A percentile compares a stretch with the other conserved stretches of the same genome.
These are phyloP conservation scores for Mucor indicus DNA, from an alignment of 371 early-diverging fungal genomes.

Conservation along the genomic window DNA sequence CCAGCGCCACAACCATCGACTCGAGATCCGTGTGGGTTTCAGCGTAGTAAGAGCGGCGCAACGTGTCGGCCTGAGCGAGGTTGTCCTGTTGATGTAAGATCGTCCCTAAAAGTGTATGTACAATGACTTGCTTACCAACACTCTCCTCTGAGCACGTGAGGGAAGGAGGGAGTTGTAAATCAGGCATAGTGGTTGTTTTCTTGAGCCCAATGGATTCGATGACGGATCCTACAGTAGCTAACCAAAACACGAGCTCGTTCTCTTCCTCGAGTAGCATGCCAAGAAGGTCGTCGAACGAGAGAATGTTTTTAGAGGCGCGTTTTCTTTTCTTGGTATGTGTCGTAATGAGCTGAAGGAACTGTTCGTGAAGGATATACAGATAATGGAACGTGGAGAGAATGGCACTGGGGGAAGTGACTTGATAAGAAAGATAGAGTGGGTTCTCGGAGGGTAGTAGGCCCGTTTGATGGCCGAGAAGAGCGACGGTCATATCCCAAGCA, in stretches of 20 bases:
- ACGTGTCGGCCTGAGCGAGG: too few species aligned
- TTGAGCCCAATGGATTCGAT: conserved; percentile 36
- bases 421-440: neutral
- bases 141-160: too few species aligned
- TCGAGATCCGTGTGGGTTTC: conserved; percentile 22
- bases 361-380: conserved; percentile 22
- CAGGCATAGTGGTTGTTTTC: too few species aligned
- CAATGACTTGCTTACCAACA: too few species aligned
- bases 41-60: too few species aligned
- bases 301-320: too few species aligned
- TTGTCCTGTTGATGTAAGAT: too few species aligned
- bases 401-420: conserved; percentile 25
- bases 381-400: conserved; percentile 32
- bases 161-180: too few species aligned
- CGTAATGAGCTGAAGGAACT: conserved; percentile 20
- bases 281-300: neutral
- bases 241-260: too few species aligned
- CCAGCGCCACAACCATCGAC: conserved; percentile 23
- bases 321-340: too few species aligned
- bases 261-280: too few species aligned
- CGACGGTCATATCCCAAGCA: conserved; percentile 28
- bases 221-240: conserved; percentile 30
- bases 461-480: conserved; percentile 17
- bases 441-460: neutral
- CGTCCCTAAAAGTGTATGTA: too few species aligned